A percentile compares a stretch with the other conserved stretches of the same genome.
These are phyloP conservation scores for Sclerotinia sclerotiorum DNA, from an alignment of 2,329 filamentous ascomycete species.

Conservation along the genomic window DNA sequence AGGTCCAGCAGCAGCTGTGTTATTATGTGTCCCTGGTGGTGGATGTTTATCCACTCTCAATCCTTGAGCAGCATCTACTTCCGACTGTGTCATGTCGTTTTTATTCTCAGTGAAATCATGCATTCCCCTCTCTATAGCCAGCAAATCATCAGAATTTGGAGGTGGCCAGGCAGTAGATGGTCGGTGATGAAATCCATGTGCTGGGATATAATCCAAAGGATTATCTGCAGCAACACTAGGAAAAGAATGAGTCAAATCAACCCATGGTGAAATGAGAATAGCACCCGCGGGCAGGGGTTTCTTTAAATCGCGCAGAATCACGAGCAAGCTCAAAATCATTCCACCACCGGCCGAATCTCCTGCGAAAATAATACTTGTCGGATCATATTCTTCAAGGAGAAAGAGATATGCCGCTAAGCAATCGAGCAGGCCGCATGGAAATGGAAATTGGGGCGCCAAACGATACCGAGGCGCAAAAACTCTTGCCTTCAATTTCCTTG, in stretches of 20 bases:
- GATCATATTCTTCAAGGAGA: slow-evolving; percentile 72
- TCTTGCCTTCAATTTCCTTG: slow-evolving; percentile 55
- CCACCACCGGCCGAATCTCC: slow-evolving; percentile 94
- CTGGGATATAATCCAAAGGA: slow-evolving; percentile 82
- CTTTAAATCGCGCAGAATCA: slow-evolving; percentile 77
- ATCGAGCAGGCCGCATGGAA: slow-evolving; percentile 89
- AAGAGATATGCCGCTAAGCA: slow-evolving; percentile 86
- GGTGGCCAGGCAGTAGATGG: slow-evolving; percentile 92
- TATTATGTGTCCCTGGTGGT: slow-evolving; percentile 35
- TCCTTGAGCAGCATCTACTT: slow-evolving; percentile 43
- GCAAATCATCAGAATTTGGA: slow-evolving; percentile 73
- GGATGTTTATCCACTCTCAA: slow-evolving; percentile 39
- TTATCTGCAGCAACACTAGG: slow-evolving; percentile 77
- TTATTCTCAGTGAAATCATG: slow-evolving; percentile 51
- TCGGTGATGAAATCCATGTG: slow-evolving; percentile 84
- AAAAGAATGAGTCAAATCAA: slow-evolving; percentile 92
- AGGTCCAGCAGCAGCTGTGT: slow-evolving; percentile 40
- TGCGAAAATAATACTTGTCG: slow-evolving; percentile 79
- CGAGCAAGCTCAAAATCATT: slow-evolving; percentile 79
- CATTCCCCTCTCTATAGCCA: slow-evolving; percentile 48
- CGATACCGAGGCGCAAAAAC: slow-evolving; percentile 63
- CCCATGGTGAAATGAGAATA: slow-evolving; percentile 91
- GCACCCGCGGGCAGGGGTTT: slow-evolving; percentile 85
- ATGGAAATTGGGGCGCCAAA: slow-evolving; percentile 89
- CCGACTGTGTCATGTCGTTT: slow-evolving; percentile 32